phyloP scores from a whole-genome alignment of 2,329 filamentous ascomycete species.

The Penicillium sp. region DNA sequence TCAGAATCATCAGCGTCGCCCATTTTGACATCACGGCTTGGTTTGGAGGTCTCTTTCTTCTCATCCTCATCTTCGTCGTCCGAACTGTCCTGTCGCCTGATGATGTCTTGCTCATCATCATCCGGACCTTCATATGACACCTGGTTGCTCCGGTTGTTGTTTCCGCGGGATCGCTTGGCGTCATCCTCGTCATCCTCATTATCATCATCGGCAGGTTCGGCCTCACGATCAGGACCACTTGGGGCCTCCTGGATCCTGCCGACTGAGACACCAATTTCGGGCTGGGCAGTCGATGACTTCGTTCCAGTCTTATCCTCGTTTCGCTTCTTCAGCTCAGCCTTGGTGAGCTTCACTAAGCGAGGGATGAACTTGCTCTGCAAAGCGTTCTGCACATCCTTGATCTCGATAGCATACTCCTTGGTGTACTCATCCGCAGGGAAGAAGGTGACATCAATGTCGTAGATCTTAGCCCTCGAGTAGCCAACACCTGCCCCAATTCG shows the following conservation, averaged over 20 bases:
- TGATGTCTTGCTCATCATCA: conserved; percentile 80
- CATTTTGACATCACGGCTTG: conserved; percentile 38
- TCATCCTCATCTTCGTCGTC: conserved; percentile 56
- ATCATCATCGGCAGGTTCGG: conserved; percentile 66
- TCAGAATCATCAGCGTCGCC: conserved; percentile 30
- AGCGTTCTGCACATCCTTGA: conserved; percentile 72
- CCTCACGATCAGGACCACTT: conserved; percentile 50
- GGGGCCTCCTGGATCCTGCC: conserved; percentile 56
- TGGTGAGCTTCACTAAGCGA: conserved; percentile 67
- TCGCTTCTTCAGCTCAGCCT: conserved; percentile 78
- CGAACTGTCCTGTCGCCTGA: conserved; percentile 62
- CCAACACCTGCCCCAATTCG: conserved; percentile 69
- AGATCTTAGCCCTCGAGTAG: conserved; percentile 74
- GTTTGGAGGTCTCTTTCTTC: conserved; percentile 39
- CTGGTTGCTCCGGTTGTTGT: conserved; percentile 72
- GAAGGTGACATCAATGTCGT: conserved; percentile 76
- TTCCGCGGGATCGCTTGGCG: conserved; percentile 59
- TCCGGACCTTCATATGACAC: conserved; percentile 91
- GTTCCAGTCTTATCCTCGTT: conserved; percentile 56
- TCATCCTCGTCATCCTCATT: conserved; percentile 78
- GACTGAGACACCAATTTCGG: conserved; percentile 68
- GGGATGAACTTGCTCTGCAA: conserved; percentile 80
- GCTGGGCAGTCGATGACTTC: conserved; percentile 67
- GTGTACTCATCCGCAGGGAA: conserved; percentile 83
- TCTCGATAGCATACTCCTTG: conserved; percentile 78